phyloP scores from a whole-genome alignment of 495 filamentous ascomycete species.

The Cairneyella variabilis region DNA sequence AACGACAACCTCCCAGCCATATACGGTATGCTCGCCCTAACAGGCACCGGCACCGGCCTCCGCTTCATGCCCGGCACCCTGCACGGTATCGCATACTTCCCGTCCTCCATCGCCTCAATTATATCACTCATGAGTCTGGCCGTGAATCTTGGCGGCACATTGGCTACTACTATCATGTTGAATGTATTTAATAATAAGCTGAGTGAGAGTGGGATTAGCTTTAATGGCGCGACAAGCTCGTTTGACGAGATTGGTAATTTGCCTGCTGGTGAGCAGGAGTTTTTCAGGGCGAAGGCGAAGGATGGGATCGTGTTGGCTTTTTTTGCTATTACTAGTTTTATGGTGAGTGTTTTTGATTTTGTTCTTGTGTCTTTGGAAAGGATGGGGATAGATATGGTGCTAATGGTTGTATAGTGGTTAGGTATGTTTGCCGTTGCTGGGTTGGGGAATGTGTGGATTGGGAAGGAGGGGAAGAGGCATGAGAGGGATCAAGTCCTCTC shows the following conservation, averaged over 20 bases:
- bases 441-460: constrained; percentile 12
- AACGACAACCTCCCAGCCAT: constrained; percentile 35
- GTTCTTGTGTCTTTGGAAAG: too few species aligned
- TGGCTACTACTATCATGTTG: constrained; percentile 56
- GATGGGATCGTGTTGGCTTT: constrained; percentile 5
- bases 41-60: constrained; percentile 54
- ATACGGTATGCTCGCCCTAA: constrained; percentile 57
- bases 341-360: too few species aligned
- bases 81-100: constrained; percentile 53
- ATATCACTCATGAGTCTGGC: constrained; percentile 49
- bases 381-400: too few species aligned
- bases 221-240: constrained; percentile 15
- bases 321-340: constrained; percentile 3
- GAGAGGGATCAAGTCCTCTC: neutral
- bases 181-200: constrained; percentile 56
- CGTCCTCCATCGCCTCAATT: constrained; percentile 43
- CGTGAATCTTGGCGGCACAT: constrained; percentile 52
- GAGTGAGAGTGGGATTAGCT: constrained; percentile 5
- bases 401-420: too few species aligned
- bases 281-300: constrained; percentile 1
- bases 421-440: neutral
- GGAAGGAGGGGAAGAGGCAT: neutral
- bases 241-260: constrained; percentile 13
- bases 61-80: constrained; percentile 44
- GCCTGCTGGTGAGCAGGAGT: neutral